Base-by-base conservation (phyloP, 345 rosid species). In the Adansonia digitata region DNA sequence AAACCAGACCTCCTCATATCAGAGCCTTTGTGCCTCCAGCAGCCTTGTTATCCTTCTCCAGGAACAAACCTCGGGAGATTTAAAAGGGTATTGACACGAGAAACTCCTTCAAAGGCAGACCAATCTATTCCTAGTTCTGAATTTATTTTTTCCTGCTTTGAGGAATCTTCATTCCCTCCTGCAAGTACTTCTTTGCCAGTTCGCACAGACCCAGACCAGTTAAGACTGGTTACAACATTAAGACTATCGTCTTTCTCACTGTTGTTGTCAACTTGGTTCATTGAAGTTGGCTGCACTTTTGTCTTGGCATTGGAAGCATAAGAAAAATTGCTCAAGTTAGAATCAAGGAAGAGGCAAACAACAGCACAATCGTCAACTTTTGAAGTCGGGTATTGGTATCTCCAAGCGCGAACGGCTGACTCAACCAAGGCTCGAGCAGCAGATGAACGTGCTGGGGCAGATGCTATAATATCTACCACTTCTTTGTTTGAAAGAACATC, bases 361-460 rank as follows among this genome's bases (percentile, higher is more conserved):
- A 85, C 99, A 1, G 99, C 99, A 72, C 99, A 95, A 78, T 95
- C 99, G 72, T 95, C 99, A 0, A 93, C 86, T 82, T 93, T 95
- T 13, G 98, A 89, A 52, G 99, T 87, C 0, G 98, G 98, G 84
- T 91, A 95, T 78, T 91, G 91, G 87, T 72, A 80, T 83, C 90
- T 93, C 99, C 99, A 95, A 20, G 94, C 90, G 66, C 90, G 82
- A 73, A 89, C 94, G 48, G 99, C 99, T 68, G 89, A 81, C 81
- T 89, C 92, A 0, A 93, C 98, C 83, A 95, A 74, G n/a, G 91
- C 78, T 82, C 86, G 86, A 18, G 98, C 97, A 1, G 98, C 93
- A 27, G 85, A 78, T 72, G 94, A 77, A 40, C 91, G 95, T 22
- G 86, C 67, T 22, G 97, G 85, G 29, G 81, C 97, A 45, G 94